These are phyloP conservation scores for Corymbia calophylla DNA, from an alignment of 441 rosid species.

Conservation along the genomic window DNA sequence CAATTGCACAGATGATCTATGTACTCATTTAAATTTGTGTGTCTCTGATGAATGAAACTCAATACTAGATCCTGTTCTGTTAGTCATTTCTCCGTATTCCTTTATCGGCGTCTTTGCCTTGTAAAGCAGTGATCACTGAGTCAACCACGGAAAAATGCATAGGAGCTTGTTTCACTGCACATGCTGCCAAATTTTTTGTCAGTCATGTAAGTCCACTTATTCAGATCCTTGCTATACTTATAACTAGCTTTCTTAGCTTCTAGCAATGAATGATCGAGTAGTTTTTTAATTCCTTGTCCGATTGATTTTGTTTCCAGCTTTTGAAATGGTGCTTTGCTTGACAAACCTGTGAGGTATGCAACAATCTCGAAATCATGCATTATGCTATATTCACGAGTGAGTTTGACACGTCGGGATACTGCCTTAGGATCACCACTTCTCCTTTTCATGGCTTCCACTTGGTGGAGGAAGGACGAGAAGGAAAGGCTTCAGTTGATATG, in stretches of 20 bases:
- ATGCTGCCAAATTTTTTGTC: background rate
- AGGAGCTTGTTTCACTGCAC: constrained; percentile 1
- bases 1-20: background rate
- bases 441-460: background rate
- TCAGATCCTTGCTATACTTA: background rate
- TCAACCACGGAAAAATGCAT: constrained; percentile 2
- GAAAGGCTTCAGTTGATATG: background rate
- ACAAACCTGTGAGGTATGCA: background rate
- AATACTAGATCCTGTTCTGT: background rate
- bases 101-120: background rate
- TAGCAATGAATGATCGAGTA: background rate
- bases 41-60: background rate
- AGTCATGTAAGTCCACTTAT: background rate
- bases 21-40: background rate
- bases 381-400: background rate
- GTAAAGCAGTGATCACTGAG: background rate
- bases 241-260: background rate
- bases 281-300: background rate
- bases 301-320: background rate
- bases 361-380: background rate
- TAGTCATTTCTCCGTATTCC: background rate
- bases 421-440: background rate
- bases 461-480: background rate
- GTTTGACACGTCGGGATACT: background rate
- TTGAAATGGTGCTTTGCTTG: background rate